Conservation (phyloP, 352 stramenopile genomes). For the Phytophthora kernoviae region DNA sequence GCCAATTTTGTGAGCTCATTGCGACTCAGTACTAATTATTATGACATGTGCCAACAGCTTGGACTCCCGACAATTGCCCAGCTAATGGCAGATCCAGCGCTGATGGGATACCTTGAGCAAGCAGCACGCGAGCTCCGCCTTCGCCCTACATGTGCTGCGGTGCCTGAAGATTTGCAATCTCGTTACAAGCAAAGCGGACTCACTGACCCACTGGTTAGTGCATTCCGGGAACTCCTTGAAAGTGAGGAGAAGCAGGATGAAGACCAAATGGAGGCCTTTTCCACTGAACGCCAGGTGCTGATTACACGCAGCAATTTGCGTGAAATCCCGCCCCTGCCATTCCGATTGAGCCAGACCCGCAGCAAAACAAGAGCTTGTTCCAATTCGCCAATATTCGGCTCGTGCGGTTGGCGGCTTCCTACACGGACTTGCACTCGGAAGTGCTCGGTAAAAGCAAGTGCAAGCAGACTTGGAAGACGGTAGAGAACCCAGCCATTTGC, state of each 20-base stretch:
- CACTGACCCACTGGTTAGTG: constrained; percentile 44
- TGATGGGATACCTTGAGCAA: constrained; percentile 62
- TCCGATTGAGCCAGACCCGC: constrained; percentile 50
- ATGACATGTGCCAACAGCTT: constrained; percentile 79
- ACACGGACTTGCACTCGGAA: constrained; percentile 81
- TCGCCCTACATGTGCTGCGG: constrained; percentile 45
- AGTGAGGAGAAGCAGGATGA: constrained; percentile 5
- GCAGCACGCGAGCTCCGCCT: constrained; percentile 57
- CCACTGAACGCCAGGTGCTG: constrained; percentile 13
- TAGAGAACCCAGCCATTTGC: constrained; percentile 84
- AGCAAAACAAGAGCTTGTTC: constrained; percentile 37
- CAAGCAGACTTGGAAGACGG: constrained; percentile 67
- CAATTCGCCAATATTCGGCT: constrained; percentile 74
- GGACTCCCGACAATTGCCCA: constrained; percentile 66
- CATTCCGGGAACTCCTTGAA: constrained; percentile 35
- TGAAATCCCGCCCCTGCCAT: constrained; percentile 56
- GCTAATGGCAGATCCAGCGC: constrained; percentile 47
- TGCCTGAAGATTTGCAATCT: constrained; percentile 53
- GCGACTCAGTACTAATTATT: constrained; percentile 74
- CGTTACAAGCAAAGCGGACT: constrained; percentile 64
- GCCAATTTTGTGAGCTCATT: constrained; percentile 82
- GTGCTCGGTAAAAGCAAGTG: constrained; percentile 75
- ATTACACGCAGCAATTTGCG: constrained; percentile 55
- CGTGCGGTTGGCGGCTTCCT: constrained; percentile 63
- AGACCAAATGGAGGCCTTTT: constrained; percentile 13